Evolutionary conservation across 139 green algal genomes (phyloP).

Genomic region (Micromonas pusilla): DNA sequence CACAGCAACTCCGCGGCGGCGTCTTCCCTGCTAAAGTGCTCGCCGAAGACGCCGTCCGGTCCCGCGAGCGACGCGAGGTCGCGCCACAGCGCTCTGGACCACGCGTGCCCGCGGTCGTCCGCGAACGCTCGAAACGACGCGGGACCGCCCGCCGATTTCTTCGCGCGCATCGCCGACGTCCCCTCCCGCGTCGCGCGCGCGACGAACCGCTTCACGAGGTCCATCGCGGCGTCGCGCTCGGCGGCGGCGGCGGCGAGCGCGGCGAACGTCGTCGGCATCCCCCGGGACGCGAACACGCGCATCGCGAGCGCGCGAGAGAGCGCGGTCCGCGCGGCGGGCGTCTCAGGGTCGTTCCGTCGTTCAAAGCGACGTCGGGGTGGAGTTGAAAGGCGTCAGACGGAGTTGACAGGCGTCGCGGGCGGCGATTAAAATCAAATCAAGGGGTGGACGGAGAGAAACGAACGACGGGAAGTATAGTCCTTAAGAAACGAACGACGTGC

Average conservation of each 20-base stretch:
- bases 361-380: no score
- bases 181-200: not conserved
- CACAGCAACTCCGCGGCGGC: not conserved
- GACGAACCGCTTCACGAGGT: not conserved
- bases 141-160: no score
- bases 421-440: no score
- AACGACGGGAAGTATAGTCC: no score
- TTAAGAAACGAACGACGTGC: no score
- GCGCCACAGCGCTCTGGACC: not conserved
- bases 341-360: no score
- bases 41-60: not conserved
- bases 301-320: not conserved
- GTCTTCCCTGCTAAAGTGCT: not conserved
- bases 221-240: not conserved
- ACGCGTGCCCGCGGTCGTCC: not conserved
- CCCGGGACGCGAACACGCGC: not conserved
- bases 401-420: no score
- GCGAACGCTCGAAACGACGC: no score
- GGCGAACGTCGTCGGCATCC: not conserved
- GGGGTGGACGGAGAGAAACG: no score
- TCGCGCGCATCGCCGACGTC: no score
- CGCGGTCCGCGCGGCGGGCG: no score
- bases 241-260: not conserved
- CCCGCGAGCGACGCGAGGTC: not conserved
- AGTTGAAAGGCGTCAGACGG: no score